phyloP scores from a whole-genome alignment of 257 asterid genomes.

The Orobanche coerulescens region DNA sequence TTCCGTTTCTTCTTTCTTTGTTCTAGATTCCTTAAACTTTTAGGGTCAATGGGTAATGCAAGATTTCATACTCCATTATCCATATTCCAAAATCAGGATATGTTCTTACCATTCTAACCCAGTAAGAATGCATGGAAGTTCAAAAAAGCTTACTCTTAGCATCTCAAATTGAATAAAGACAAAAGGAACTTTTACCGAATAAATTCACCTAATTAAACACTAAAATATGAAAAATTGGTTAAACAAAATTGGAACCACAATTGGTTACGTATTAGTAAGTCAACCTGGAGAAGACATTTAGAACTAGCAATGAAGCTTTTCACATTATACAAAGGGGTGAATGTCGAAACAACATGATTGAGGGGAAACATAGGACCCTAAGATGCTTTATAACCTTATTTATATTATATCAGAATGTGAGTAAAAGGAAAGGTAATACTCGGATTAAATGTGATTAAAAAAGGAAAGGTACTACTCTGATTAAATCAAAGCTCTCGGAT shows the following conservation, averaged over 20 bases:
- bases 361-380: not conserved
- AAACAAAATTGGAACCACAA: not conserved
- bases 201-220: not conserved
- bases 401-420: not conserved
- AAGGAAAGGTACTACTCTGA: slow-evolving; percentile 43
- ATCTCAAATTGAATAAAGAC: not conserved
- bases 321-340: slow-evolving; percentile 4
- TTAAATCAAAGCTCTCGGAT: slow-evolving; percentile 61
- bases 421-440: slow-evolving; percentile 32
- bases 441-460: slow-evolving; percentile 56
- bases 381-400: slow-evolving; percentile 10
- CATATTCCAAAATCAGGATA: not conserved
- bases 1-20: slow-evolving; percentile 2
- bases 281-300: not conserved
- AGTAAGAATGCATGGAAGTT: not conserved
- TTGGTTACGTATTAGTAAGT: slow-evolving; percentile 5
- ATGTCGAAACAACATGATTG: not conserved
- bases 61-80: not conserved
- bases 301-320: not conserved
- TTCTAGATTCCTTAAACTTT: not conserved
- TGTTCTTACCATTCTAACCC: not conserved
- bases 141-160: not conserved
- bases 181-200: not conserved
- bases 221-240: not conserved
- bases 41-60: not conserved